These are phyloP conservation scores for Cystobasidium onofrii DNA, from an alignment of 768 basidiomycete species.

Conservation along the genomic window DNA sequence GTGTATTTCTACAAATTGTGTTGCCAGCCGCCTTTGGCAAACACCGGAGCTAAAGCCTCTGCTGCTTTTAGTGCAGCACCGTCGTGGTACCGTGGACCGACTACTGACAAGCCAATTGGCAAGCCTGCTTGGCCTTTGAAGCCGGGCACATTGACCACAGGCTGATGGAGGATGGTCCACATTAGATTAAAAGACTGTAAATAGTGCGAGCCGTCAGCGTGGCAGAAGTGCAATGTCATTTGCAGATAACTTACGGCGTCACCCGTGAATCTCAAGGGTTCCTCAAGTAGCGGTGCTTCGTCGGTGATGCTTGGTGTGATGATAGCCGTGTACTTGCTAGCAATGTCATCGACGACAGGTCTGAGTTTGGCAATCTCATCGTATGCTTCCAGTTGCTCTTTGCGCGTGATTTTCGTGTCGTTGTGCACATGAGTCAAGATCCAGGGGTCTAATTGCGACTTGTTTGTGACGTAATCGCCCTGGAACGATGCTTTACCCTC, in stretches of 20 bases:
- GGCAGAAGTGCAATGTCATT: neutral
- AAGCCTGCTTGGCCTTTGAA: neutral
- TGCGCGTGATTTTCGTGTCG: conserved; percentile 33
- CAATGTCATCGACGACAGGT: conserved; percentile 43
- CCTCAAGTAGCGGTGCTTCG: conserved; percentile 39
- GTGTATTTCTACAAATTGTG: neutral
- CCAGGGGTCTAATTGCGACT: conserved; percentile 34
- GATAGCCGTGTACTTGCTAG: conserved; percentile 41
- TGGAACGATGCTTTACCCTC: conserved; percentile 42
- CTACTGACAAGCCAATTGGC: neutral
- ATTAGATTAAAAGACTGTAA: conserved; percentile 38
- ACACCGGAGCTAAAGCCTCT: neutral
- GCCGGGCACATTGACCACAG: conserved; percentile 5
- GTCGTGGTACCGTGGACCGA: neutral
- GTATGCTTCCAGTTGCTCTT: conserved; percentile 39
- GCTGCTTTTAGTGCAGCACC: neutral
- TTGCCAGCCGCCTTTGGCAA: neutral
- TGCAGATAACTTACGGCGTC: conserved; percentile 4
- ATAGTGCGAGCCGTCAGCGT: neutral
- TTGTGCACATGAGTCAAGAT: conserved; percentile 41
- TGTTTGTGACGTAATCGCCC: conserved; percentile 39
- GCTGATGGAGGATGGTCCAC: conserved; percentile 44
- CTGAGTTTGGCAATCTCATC: conserved; percentile 42
- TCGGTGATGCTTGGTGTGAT: conserved; percentile 42
- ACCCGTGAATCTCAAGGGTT: conserved; percentile 38